Evolutionary conservation across 768 basidiomycete species (phyloP).

Genomic region (Leccinum arenicola): DNA sequence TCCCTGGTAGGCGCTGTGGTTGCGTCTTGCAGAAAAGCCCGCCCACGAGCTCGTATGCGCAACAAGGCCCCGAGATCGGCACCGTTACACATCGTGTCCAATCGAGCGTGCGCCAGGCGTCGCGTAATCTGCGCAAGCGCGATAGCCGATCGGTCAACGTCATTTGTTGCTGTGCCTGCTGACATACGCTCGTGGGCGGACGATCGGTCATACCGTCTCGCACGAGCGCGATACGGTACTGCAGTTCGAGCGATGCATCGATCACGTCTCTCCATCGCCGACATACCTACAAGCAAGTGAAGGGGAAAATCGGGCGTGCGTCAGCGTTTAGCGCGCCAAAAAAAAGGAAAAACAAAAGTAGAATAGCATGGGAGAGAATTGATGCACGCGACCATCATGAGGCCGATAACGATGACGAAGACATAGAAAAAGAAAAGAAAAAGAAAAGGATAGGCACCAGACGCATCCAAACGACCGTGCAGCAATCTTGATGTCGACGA

Average conservation of each 20-base stretch:
- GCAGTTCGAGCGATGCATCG: slow-evolving; percentile 31
- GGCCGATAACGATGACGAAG: background rate
- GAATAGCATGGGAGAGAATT: too few relatives aligned
- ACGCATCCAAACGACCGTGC: slow-evolving; percentile 11
- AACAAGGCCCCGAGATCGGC: slow-evolving; percentile 36
- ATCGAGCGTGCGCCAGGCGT: slow-evolving; percentile 33
- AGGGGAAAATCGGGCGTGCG: background rate
- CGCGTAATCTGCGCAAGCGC: slow-evolving; percentile 34
- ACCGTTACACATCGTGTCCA: slow-evolving; percentile 27
- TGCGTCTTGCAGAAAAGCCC: slow-evolving; percentile 52
- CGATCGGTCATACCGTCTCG: slow-evolving; percentile 35
- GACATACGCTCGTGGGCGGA: background rate
- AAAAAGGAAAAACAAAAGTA: background rate
- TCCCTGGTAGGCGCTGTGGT: background rate
- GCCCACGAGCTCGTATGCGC: slow-evolving; percentile 60
- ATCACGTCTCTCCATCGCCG: slow-evolving; percentile 16
- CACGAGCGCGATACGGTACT: slow-evolving; percentile 39
- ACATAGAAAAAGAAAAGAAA: too few relatives aligned
- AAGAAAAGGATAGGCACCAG: slow-evolving; percentile 7
- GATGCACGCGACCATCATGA: background rate
- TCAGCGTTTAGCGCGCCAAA: background rate
- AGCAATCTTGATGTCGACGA: slow-evolving; percentile 4
- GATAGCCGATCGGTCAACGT: slow-evolving; percentile 28
- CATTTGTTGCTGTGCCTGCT: background rate
- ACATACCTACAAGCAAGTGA: slow-evolving; percentile 20